A percentile compares a stretch with the other conserved stretches of the same genome.
These are phyloP conservation scores for Leonotis leonurus DNA, from an alignment of 257 asterid species.

Conservation along the genomic window DNA sequence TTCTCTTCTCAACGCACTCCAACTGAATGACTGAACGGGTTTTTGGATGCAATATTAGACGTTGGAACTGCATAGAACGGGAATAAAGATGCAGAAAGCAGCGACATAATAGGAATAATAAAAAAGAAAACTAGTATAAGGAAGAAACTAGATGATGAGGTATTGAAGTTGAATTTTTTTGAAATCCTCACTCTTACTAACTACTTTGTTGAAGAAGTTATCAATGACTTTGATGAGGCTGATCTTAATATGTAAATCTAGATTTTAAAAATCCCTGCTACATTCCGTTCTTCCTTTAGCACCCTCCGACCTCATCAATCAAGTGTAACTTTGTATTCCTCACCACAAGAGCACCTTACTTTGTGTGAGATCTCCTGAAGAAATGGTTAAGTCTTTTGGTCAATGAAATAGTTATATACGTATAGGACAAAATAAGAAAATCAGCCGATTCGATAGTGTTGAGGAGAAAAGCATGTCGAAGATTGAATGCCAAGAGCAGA, in stretches of 20 bases:
- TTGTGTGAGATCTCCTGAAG: conserved; percentile 52
- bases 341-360: conserved; percentile 69
- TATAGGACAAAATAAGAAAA: neutral
- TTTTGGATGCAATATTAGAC: conserved; percentile 68
- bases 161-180: conserved; percentile 24
- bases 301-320: conserved; percentile 23
- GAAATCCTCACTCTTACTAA: conserved; percentile 40
- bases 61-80: conserved; percentile 31
- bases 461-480: neutral
- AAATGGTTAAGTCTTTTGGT: neutral
- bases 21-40: conserved; percentile 68
- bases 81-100: conserved; percentile 9
- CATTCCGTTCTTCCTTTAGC: conserved; percentile 1
- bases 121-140: conserved; percentile 6
- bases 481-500: neutral
- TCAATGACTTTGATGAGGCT: conserved; percentile 59
- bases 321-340: conserved; percentile 47
- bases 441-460: neutral
- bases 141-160: conserved; percentile 30
- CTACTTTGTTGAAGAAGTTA: conserved; percentile 62
- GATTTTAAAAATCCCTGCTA: neutral
- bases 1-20: too few relatives aligned
- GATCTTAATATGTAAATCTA: conserved; percentile 32
- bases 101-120: neutral
- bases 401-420: neutral